A percentile compares a stretch with the other conserved stretches of the same genome.
Conservation (phyloP, 2,329 filamentous ascomycete genomes). For the Dryadomyces quercus-mongolicae region DNA sequence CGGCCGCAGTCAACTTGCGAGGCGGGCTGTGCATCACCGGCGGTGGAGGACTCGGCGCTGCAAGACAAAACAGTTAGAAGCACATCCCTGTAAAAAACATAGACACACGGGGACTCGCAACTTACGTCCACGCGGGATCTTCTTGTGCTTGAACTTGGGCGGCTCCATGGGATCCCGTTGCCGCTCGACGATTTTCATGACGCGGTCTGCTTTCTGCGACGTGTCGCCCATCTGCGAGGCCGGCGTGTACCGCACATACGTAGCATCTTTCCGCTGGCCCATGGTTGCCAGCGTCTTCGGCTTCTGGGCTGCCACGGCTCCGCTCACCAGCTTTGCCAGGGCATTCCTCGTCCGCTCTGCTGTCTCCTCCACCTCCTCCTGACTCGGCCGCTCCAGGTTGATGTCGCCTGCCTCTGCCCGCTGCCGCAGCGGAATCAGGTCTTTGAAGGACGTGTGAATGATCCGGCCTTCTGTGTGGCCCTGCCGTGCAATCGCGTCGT, state of each 20-base stretch:
- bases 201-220: constrained; percentile 79
- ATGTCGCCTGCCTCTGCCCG: constrained; percentile 88
- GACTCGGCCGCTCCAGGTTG: constrained; percentile 69
- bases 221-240: constrained; percentile 92
- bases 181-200: constrained; percentile 95
- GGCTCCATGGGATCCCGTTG: constrained; percentile 90
- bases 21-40: constrained; percentile 93
- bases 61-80: background rate
- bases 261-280: constrained; percentile 61
- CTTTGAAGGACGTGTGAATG: constrained; percentile 92
- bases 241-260: constrained; percentile 90
- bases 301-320: constrained; percentile 83
- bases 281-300: constrained; percentile 80
- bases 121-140: constrained; percentile 57
- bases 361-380: constrained; percentile 72
- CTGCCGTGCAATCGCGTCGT: constrained; percentile 84
- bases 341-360: constrained; percentile 84
- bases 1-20: constrained; percentile 87
- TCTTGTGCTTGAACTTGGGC: constrained; percentile 98
- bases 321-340: constrained; percentile 67
- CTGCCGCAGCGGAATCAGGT: constrained; percentile 86
- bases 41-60: constrained; percentile 72
- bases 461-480: constrained; percentile 76
- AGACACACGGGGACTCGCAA: background rate
- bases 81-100: too few species aligned